Evolutionary conservation across 768 basidiomycete species (phyloP).

Genomic region (Hygrophoropsis aurantiaca): DNA sequence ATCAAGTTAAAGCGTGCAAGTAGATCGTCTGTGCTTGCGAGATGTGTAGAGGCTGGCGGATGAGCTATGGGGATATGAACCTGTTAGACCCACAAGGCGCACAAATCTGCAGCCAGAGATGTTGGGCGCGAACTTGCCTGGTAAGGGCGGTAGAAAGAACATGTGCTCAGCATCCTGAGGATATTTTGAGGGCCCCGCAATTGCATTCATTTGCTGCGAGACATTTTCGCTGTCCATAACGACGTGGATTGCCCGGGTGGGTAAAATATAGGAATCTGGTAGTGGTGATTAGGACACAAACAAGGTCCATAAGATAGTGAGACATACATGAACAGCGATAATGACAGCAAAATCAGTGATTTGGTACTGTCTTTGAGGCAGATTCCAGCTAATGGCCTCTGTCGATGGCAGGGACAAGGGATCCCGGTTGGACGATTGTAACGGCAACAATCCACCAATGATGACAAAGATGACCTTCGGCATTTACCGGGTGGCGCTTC

Average conservation of each 20-base stretch:
- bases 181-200: slow-evolving; percentile 60
- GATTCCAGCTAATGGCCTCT: slow-evolving; percentile 23
- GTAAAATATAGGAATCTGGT: too few species aligned
- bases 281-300: slow-evolving; percentile 1
- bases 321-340: slow-evolving; percentile 1
- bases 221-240: slow-evolving; percentile 28
- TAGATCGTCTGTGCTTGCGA: slow-evolving; percentile 79
- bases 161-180: slow-evolving; percentile 15
- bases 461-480: too few species aligned
- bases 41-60: slow-evolving; percentile 40
- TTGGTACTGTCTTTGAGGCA: slow-evolving; percentile 29
- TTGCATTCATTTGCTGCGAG: slow-evolving; percentile 46
- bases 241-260: slow-evolving; percentile 7
- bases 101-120: slow-evolving; percentile 3
- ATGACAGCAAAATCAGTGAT: background rate
- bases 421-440: slow-evolving; percentile 24
- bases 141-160: slow-evolving; percentile 30
- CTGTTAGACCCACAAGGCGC: background rate
- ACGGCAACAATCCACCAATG: slow-evolving; percentile 13
- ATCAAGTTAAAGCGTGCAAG: slow-evolving; percentile 69
- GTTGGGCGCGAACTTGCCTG: slow-evolving; percentile 26
- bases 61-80: slow-evolving; percentile 17
- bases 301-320: slow-evolving; percentile 15
- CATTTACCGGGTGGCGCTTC: too few species aligned
- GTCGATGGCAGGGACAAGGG: slow-evolving; percentile 39